Evolutionary conservation across 805 yeast genomes (phyloP).

Genomic region (Wickerhamiella alocasiicola): DNA sequence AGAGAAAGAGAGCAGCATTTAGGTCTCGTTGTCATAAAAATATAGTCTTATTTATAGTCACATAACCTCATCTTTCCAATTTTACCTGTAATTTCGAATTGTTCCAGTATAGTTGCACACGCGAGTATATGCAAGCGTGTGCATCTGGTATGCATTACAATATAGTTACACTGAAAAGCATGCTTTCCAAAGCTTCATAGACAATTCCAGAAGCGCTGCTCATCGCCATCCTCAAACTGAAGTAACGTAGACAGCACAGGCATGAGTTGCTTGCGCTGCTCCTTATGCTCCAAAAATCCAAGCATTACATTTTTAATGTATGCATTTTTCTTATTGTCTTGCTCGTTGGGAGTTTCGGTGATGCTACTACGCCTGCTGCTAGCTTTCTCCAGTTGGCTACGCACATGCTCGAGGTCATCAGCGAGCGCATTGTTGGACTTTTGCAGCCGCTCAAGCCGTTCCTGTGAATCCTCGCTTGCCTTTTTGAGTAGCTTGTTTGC

Average conservation of each 20-base stretch:
- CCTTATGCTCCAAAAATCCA: constrained; percentile 84
- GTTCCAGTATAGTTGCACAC: too few relatives aligned
- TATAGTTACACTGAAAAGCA: too few relatives aligned
- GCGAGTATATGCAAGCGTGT: too few relatives aligned
- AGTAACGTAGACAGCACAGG: constrained; percentile 76
- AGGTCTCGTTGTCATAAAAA: too few relatives aligned
- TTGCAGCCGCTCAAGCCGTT: constrained; percentile 28
- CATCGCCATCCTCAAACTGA: constrained; percentile 58
- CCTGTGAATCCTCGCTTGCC: constrained; percentile 28
- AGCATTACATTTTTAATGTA: constrained; percentile 81
- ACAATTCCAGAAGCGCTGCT: constrained; percentile 42
- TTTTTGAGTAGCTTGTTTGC: constrained; percentile 25
- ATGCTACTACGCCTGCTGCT: not conserved
- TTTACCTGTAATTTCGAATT: too few relatives aligned
- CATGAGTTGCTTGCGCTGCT: constrained; percentile 71
- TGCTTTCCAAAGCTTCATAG: too few relatives aligned
- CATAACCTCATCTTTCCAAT: too few relatives aligned
- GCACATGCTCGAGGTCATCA: constrained; percentile 24
- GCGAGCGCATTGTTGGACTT: constrained; percentile 25
- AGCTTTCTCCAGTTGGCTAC: not conserved
- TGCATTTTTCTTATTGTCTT: constrained; percentile 43
- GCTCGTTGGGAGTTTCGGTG: constrained; percentile 19
- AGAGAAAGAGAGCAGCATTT: too few relatives aligned
- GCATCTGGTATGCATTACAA: too few relatives aligned
- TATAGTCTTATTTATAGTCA: too few relatives aligned